Base-by-base conservation (phyloP, 1,284 basidiomycete species). In the Tetrapyrgos nigripes region DNA sequence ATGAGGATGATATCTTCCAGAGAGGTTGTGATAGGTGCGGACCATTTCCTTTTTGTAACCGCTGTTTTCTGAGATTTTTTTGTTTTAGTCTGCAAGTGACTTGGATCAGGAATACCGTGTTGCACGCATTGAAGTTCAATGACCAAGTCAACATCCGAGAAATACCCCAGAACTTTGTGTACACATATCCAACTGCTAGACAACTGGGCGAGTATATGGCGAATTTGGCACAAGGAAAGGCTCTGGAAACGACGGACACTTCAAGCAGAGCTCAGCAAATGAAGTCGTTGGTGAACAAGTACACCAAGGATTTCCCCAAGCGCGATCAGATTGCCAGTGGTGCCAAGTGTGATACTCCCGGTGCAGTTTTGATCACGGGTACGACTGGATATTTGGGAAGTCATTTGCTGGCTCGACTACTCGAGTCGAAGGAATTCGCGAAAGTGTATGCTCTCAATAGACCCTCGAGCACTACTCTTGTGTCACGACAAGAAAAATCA, bases 21-120 rank as follows among this genome's bases (percentile, higher is more conserved):
- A 40, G 61, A 14, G 64, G 66, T 31, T 68, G 68, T 29, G 68
- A 70, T 33, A 70, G 68, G 68, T 68, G 13, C 13, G 58, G n/a
- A n/a, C n/a, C n/a, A n/a, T n/a, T n/a, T n/a, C n/a, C n/a, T n/a
- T 59, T n/a, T n/a, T 26, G 1, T 33, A n/a, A 19, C 11, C 11
- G 27, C 13, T 23, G 48, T 40, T 10, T 50, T 9, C 21, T n/a
- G 10, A 8, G n/a, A 31, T 14, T n/a, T 29, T 23, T 10, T 21
- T 23, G 45, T 4, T 17, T 31, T n/a, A 67, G 67, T 50, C 58
- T 81, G 26, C 76, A 77, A 62, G 80, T 76, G 3, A 78, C 76
- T 0, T 76, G 75, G 66, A 79, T 82, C 27, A 73, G 77, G 9
- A 76, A 76, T 54, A 70, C 73, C 4, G 64, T 83, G 35, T 60